Conservation (phyloP, 2,329 filamentous ascomycete species). For the Pestalotiopsis sp. region DNA sequence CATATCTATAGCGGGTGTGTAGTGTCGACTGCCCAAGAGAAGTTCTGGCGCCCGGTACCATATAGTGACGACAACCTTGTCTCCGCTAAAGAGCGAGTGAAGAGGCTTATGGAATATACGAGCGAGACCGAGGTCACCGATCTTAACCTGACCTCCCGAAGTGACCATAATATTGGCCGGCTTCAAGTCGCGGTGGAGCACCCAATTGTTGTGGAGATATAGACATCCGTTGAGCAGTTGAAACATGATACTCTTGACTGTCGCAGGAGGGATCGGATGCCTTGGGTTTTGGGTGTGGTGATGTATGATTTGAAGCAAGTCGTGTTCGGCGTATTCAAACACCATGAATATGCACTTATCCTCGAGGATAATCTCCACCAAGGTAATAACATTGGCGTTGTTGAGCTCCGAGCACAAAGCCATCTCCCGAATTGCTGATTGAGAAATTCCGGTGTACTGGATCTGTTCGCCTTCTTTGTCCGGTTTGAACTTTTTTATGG, state of each 20-base stretch:
- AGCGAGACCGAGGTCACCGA: constrained; percentile 91
- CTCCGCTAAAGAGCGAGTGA: constrained; percentile 87
- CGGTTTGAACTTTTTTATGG: constrained; percentile 99
- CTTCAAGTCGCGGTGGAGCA: constrained; percentile 94
- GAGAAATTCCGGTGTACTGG: constrained; percentile 95
- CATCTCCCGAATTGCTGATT: constrained; percentile 97
- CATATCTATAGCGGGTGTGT: constrained; percentile 94
- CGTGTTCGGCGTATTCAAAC: constrained; percentile 98
- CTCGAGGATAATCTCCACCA: constrained; percentile 95
- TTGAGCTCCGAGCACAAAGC: constrained; percentile 89
- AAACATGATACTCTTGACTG: constrained; percentile 92
- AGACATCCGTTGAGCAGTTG: constrained; percentile 93
- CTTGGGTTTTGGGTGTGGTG: constrained; percentile 90
- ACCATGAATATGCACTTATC: constrained; percentile 99
- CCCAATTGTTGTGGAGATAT: constrained; percentile 96
- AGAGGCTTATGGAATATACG: constrained; percentile 93
- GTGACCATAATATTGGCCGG: constrained; percentile 99
- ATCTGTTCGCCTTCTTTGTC: constrained; percentile 96
- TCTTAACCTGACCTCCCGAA: constrained; percentile 84
- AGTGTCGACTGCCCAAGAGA: constrained; percentile 89
- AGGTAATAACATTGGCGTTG: constrained; percentile 85
- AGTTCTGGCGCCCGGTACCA: constrained; percentile 98
- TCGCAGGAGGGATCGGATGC: constrained; percentile 84
- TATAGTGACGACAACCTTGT: constrained; percentile 98
- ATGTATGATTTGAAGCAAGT: constrained; percentile 96